Conservation (phyloP, 257 asterid genomes). For the Capsicum chinense region DNA sequence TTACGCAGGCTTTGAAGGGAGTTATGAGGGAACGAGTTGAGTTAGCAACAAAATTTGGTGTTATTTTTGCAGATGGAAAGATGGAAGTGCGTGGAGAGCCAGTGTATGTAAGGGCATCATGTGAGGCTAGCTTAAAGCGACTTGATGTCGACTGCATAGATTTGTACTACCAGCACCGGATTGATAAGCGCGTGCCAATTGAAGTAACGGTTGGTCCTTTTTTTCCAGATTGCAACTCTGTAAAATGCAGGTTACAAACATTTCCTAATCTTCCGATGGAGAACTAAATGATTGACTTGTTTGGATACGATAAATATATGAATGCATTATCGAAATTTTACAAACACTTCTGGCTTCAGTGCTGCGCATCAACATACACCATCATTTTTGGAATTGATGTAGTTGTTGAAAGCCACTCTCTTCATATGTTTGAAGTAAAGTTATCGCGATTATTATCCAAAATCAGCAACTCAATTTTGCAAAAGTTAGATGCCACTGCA, state of each 20-base stretch:
- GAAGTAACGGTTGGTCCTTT: slow-evolving; percentile 51
- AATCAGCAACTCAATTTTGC: not conserved
- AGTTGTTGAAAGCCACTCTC: not conserved
- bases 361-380: not conserved
- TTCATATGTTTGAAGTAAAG: not conserved
- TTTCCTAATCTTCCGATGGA: not conserved
- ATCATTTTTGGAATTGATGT: not conserved
- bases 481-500: not conserved
- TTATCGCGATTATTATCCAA: not conserved
- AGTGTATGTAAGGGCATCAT: slow-evolving; percentile 43
- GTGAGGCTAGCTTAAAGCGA: slow-evolving; percentile 54
- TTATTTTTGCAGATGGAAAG: slow-evolving; percentile 26
- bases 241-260: not conserved
- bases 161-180: slow-evolving; percentile 50
- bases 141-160: slow-evolving; percentile 51
- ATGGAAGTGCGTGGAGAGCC: slow-evolving; percentile 47
- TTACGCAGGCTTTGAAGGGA: slow-evolving; percentile 47
- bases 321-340: not conserved
- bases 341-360: not conserved
- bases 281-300: not conserved
- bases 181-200: slow-evolving; percentile 47
- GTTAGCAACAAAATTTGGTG: slow-evolving; percentile 52
- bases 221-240: not conserved
- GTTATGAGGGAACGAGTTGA: slow-evolving; percentile 46
- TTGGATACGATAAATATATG: not conserved